Evolutionary conservation across 306 rosid genomes (phyloP).

Genomic region (Adenanthera pavonina): DNA sequence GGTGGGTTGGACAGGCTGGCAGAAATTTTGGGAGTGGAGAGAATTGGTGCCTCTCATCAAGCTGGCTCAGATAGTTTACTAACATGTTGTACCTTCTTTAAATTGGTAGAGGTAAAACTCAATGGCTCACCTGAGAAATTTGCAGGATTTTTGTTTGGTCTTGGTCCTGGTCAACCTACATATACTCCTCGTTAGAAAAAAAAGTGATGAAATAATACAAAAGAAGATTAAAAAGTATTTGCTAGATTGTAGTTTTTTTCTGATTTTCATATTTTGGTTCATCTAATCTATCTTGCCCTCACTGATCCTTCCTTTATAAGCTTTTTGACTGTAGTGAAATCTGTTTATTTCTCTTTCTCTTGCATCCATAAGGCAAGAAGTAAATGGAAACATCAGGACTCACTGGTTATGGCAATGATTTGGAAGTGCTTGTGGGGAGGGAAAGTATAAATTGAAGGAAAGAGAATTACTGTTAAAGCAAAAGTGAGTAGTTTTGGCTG

Average conservation of each 20-base stretch:
- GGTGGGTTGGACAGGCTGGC: conserved; percentile 57
- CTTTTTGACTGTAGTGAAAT: neutral
- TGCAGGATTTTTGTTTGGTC: conserved; percentile 49
- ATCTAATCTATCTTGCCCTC: neutral
- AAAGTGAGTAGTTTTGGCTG: neutral
- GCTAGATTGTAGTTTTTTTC: neutral
- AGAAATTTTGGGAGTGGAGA: conserved; percentile 42
- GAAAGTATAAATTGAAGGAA: neutral
- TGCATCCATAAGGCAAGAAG: neutral
- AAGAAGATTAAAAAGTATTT: neutral
- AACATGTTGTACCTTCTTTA: conserved; percentile 48
- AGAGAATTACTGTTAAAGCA: no score
- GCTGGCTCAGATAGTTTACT: conserved; percentile 66
- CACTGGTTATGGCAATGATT: neutral
- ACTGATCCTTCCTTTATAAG: neutral
- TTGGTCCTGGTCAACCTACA: conserved; percentile 29
- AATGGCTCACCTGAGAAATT: conserved; percentile 29
- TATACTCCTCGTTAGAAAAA: neutral
- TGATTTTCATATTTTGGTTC: neutral
- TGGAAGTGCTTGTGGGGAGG: neutral
- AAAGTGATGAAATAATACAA: neutral
- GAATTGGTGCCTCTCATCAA: conserved; percentile 54
- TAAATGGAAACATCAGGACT: neutral
- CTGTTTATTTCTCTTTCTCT: neutral
- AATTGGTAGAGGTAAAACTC: conserved; percentile 36